phyloP scores from a whole-genome alignment of 352 stramenopile genomes.

The Pythium rhizo-oryzae region DNA sequence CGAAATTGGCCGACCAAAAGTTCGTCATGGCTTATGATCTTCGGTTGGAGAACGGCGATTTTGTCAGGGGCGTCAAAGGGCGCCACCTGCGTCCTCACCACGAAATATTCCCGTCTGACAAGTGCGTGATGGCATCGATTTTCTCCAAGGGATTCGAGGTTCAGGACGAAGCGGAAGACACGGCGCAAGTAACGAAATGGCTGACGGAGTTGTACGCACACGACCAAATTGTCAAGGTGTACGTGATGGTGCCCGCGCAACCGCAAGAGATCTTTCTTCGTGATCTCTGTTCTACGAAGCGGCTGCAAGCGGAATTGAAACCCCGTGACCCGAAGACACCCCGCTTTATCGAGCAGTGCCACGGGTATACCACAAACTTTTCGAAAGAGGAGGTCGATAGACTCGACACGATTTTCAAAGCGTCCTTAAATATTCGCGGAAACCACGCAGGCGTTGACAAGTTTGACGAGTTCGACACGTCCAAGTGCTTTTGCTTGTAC shows the following conservation, averaged over 20 bases:
- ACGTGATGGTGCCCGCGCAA: conserved; percentile 41
- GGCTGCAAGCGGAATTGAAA: conserved; percentile 36
- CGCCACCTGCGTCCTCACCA: conserved; percentile 41
- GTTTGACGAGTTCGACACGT: conserved; percentile 30
- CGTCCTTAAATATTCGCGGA: conserved; percentile 15
- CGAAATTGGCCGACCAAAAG: neutral
- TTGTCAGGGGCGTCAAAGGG: conserved; percentile 35
- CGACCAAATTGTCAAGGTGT: conserved; percentile 53
- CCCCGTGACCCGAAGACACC: conserved; percentile 40
- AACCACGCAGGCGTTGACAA: conserved; percentile 1
- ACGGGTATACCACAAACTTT: conserved; percentile 47
- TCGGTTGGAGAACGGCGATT: conserved; percentile 42
- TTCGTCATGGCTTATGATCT: conserved; percentile 44
- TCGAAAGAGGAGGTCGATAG: conserved; percentile 34
- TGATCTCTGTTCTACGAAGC: conserved; percentile 42
- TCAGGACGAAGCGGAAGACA: conserved; percentile 19
- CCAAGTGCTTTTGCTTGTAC: conserved; percentile 47
- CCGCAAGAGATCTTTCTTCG: conserved; percentile 43
- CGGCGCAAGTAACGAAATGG: conserved; percentile 22
- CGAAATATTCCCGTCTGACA: conserved; percentile 47
- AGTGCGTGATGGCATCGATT: conserved; percentile 39
- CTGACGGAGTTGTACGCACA: conserved; percentile 47
- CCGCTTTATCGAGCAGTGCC: conserved; percentile 61
- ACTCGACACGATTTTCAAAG: conserved; percentile 37
- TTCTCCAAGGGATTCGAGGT: conserved; percentile 35